These are phyloP conservation scores for Aspergillus cristatus DNA, from an alignment of 495 filamentous ascomycete species.

Conservation along the genomic window DNA sequence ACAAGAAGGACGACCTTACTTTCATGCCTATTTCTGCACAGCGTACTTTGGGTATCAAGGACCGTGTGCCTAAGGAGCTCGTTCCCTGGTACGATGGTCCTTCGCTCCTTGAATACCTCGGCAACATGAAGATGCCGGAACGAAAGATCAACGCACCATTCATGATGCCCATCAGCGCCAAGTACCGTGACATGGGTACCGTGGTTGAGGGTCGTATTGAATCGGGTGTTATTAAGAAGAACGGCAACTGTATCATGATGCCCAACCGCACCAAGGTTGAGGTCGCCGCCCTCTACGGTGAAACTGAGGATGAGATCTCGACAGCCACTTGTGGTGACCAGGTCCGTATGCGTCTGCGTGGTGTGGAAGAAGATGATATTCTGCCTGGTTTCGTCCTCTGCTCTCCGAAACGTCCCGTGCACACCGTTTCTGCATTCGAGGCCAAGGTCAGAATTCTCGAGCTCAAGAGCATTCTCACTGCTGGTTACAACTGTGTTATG, in stretches of 20 bases:
- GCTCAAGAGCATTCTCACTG: constrained; percentile 83
- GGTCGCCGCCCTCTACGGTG: constrained; percentile 80
- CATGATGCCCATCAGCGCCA: constrained; percentile 96
- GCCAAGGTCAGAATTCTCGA: constrained; percentile 96
- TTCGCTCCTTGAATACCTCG: constrained; percentile 90
- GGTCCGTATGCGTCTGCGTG: constrained; percentile 81
- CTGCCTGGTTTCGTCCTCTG: constrained; percentile 95
- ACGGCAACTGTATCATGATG: constrained; percentile 78
- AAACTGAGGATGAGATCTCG: constrained; percentile 86
- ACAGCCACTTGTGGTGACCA: constrained; percentile 86
- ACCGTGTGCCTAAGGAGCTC: constrained; percentile 68
- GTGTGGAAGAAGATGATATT: constrained; percentile 96
- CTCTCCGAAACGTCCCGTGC: constrained; percentile 80
- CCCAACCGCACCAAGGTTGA: constrained; percentile 75
- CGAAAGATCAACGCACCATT: constrained; percentile 96
- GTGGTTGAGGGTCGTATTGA: constrained; percentile 97
- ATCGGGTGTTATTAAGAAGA: constrained; percentile 85
- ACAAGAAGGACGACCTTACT: constrained; percentile 84
- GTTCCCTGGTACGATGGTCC: constrained; percentile 81
- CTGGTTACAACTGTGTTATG: constrained; percentile 84
- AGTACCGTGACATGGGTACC: constrained; percentile 96
- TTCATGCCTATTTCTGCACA: constrained; percentile 98
- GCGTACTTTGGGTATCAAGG: constrained; percentile 74
- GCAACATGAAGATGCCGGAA: constrained; percentile 81
- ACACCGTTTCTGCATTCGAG: constrained; percentile 85